Evolutionary conservation across 768 basidiomycete genomes (phyloP), one percentile per base, ranked within the genome.

Genomic region (Holtermanniella nyarrowii): DNA sequence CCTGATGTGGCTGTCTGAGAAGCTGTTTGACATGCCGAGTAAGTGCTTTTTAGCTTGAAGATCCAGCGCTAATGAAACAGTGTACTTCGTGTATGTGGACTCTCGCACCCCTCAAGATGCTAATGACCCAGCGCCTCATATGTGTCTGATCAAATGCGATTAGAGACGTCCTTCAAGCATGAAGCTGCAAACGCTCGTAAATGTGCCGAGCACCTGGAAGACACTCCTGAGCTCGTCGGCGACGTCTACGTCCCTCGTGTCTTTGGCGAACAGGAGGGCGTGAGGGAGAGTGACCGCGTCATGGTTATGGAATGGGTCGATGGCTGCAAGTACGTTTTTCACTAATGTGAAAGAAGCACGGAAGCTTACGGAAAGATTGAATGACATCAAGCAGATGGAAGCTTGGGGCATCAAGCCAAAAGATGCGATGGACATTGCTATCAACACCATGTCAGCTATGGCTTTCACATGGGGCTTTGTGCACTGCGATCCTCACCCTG

Each of bases 391-490:
- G 14, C 56, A 65, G 7, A 52, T 76, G 4, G 68, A 71, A 24
- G 56, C 55, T 22, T 67, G 62, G 66, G 60, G 60, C 1, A 55
- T 76, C 40, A 61, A 66, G 12, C 52, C 70, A 10, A 63, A 71
- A 31, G 71, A 73, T 26, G 65, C 86, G 50, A 88, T 95, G 87
- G 80, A 85, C 54, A 82, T 82, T 20, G 88, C 88, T 78, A 82
- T 89, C 31, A 83, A 87, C 55, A 76, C 88, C 1, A 90, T 90
- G 74, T 83, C 83, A 25, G 86, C 88, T 81, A 72, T 73, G 75
- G 90, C 90, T 71, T 96, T 95, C 69, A 78, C 79, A 53, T 95
- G 85, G 85, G 88, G 89, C 11, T 89, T 82, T 77, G 83, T 73
- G 2, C 74, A 74, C 69, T 88, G 88, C 63, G 79, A 80, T 58